These are phyloP conservation scores for Arxiozyma heterogenica DNA, from an alignment of 1,139 yeast genomes.

Conservation along the genomic window DNA sequence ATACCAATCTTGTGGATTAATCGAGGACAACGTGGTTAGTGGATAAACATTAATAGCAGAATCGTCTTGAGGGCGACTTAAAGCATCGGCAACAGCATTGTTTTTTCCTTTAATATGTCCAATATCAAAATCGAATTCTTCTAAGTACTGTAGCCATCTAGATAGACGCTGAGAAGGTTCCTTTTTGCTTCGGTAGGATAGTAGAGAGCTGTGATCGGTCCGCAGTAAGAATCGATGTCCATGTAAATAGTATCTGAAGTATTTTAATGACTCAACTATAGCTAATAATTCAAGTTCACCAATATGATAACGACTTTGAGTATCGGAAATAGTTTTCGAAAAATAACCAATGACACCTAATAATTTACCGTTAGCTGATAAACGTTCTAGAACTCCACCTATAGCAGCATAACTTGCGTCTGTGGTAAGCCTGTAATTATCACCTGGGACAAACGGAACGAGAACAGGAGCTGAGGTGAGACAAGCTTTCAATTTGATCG, in stretches of 20 bases:
- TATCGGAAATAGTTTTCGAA: constrained; percentile 9
- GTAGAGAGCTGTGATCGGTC: constrained; percentile 11
- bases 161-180: constrained; percentile 10
- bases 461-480: neutral
- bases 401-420: constrained; percentile 12
- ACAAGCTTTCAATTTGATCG: neutral
- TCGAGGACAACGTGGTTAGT: neutral
- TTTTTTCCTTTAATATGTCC: constrained; percentile 7
- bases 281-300: constrained; percentile 13
- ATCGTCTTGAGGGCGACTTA: constrained; percentile 6
- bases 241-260: constrained; percentile 10
- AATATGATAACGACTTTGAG: constrained; percentile 10
- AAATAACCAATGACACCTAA: constrained; percentile 13
- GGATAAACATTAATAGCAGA: neutral
- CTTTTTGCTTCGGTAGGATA: constrained; percentile 6
- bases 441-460: neutral
- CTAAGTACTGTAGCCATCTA: constrained; percentile 11
- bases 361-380: constrained; percentile 3
- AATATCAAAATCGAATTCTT: constrained; percentile 10
- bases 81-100: constrained; percentile 12
- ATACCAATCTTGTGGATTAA: neutral
- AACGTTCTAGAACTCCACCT: constrained; percentile 16
- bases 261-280: constrained; percentile 10
- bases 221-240: constrained; percentile 9
- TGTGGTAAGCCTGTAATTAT: constrained; percentile 10